A percentile compares a stretch with the other conserved stretches of the same genome.
These are phyloP conservation scores for Microsporum audouinii DNA, from an alignment of 2,329 filamentous ascomycete genomes.

Conservation along the genomic window DNA sequence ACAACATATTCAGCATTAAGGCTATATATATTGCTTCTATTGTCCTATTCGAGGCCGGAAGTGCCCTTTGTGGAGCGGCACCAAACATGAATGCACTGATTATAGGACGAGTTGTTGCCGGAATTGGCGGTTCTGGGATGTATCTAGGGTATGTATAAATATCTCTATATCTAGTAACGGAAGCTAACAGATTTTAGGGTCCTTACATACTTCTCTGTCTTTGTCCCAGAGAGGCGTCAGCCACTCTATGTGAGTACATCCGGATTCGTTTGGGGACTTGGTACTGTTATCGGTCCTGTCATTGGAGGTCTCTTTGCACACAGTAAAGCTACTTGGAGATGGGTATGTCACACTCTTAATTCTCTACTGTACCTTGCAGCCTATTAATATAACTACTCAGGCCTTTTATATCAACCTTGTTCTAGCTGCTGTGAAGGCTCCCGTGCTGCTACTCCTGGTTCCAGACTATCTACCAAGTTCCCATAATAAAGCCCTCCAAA, in stretches of 20 bases:
- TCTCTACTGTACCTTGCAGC: neutral
- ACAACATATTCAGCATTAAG: slow-evolving; percentile 37
- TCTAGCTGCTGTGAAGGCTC: slow-evolving; percentile 2
- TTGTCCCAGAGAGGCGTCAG: slow-evolving; percentile 5
- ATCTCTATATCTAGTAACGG: slow-evolving; percentile 26
- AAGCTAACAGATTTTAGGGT: slow-evolving; percentile 33
- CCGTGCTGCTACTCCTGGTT: slow-evolving; percentile 3
- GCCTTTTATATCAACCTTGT: slow-evolving; percentile 9
- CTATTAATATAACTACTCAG: neutral
- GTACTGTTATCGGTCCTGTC: slow-evolving; percentile 8
- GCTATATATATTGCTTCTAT: slow-evolving; percentile 26
- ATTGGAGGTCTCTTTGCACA: slow-evolving; percentile 7
- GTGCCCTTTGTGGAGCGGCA: slow-evolving; percentile 47
- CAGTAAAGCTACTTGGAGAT: slow-evolving; percentile 6
- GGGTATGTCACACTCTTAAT: neutral
- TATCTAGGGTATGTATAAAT: slow-evolving; percentile 24
- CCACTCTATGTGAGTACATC: slow-evolving; percentile 14
- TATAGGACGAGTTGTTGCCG: slow-evolving; percentile 39
- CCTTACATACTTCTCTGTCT: slow-evolving; percentile 31
- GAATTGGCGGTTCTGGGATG: slow-evolving; percentile 40
- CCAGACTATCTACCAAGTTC: neutral
- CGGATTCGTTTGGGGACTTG: slow-evolving; percentile 7
- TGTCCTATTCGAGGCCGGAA: slow-evolving; percentile 50
- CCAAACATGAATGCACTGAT: slow-evolving; percentile 35
- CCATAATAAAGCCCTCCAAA: slow-evolving; percentile 10